These are phyloP conservation scores for Abortiporus biennis DNA, from an alignment of 1,284 basidiomycete species.

Conservation along the genomic window DNA sequence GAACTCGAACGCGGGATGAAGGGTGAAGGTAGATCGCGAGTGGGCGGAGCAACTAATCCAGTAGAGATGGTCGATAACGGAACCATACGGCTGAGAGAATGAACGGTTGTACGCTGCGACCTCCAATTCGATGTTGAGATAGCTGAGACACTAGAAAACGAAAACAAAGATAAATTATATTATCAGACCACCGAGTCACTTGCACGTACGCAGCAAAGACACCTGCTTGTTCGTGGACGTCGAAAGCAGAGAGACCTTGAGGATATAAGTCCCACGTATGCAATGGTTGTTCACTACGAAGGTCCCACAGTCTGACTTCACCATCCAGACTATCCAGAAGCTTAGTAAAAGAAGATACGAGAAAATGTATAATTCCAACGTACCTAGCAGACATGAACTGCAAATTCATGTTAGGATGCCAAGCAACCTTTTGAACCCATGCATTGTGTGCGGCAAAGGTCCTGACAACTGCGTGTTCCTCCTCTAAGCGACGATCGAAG, in stretches of 20 bases:
- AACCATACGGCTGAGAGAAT: slow-evolving; percentile 39
- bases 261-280: slow-evolving; percentile 66
- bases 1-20: slow-evolving; percentile 60
- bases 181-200: too few species aligned
- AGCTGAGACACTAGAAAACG: slow-evolving; percentile 48
- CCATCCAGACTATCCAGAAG: slow-evolving; percentile 69
- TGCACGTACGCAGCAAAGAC: slow-evolving; percentile 81
- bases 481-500: slow-evolving; percentile 86
- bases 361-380: slow-evolving; percentile 13
- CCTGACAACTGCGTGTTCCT: slow-evolving; percentile 81
- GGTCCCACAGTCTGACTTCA: slow-evolving; percentile 90
- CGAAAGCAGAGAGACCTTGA: slow-evolving; percentile 78
- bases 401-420: slow-evolving; percentile 69
- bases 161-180: slow-evolving; percentile 5
- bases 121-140: slow-evolving; percentile 54
- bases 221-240: slow-evolving; percentile 81
- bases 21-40: slow-evolving; percentile 46
- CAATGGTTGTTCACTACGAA: slow-evolving; percentile 65
- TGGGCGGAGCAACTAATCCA: slow-evolving; percentile 45
- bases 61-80: slow-evolving; percentile 50
- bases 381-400: slow-evolving; percentile 91
- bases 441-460: slow-evolving; percentile 81
- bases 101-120: slow-evolving; percentile 55
- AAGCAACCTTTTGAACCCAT: slow-evolving; percentile 90
- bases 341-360: slow-evolving; percentile 3